phyloP scores from a whole-genome alignment of 192 early-diverging fungal genomes.

The Backusella tuberculispora region DNA sequence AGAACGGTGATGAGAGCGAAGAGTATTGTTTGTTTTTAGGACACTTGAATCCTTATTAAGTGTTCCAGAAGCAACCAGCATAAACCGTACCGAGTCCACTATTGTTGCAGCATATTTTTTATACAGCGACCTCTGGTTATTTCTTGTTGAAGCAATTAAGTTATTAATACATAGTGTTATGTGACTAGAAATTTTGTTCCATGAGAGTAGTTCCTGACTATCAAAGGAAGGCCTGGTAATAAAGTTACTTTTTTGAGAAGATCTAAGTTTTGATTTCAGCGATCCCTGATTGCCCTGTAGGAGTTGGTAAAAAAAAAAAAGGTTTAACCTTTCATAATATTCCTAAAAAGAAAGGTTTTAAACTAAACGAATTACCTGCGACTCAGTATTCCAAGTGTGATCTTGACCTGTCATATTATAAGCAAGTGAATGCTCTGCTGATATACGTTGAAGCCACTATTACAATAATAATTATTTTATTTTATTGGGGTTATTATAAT shows the following conservation, averaged over 20 bases:
- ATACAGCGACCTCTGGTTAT: constrained; percentile 58
- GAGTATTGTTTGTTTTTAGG: constrained; percentile 44
- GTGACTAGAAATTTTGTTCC: constrained; percentile 55
- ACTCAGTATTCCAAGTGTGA: constrained; percentile 9
- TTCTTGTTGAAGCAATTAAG: constrained; percentile 55
- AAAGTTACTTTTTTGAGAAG: background rate
- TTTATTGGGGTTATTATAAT: background rate
- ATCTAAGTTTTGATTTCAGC: constrained; percentile 8
- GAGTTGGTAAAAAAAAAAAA: background rate
- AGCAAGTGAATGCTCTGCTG: constrained; percentile 1
- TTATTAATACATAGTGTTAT: constrained; percentile 58
- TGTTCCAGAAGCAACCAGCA: constrained; percentile 82
- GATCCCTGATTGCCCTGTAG: constrained; percentile 9
- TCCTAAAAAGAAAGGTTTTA: constrained; percentile 1
- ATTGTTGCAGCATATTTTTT: constrained; percentile 60
- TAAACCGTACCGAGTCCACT: constrained; percentile 79
- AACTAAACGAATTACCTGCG: background rate
- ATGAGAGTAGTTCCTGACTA: constrained; percentile 38
- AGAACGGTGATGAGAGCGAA: constrained; percentile 39
- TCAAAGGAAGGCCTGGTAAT: background rate
- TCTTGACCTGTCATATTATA: constrained; percentile 5
- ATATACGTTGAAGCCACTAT: background rate
- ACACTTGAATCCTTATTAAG: constrained; percentile 68
- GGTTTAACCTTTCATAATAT: background rate
- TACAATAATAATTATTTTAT: background rate